A percentile compares a stretch with the other conserved stretches of the same genome.
phyloP scores from a whole-genome alignment of 1,139 yeast species.

The Yamadazyma siamensis region DNA sequence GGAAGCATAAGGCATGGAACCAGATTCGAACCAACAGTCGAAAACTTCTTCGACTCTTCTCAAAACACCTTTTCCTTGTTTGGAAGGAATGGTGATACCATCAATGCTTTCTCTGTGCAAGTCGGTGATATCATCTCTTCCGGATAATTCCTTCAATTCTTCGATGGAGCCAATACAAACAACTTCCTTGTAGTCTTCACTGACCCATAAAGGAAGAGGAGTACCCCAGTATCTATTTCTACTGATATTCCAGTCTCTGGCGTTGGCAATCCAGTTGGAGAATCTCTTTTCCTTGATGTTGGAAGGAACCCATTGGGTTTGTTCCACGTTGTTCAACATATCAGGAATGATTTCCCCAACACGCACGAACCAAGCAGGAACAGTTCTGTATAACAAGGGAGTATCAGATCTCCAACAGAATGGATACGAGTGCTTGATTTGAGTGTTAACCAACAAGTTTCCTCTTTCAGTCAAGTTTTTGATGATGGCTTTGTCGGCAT shows the following conservation, averaged over 20 bases:
- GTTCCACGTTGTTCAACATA: slow-evolving; percentile 81
- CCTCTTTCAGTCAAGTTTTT: slow-evolving; percentile 79
- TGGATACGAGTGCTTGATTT: slow-evolving; percentile 93
- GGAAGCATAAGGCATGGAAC: slow-evolving; percentile 98
- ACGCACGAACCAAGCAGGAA: slow-evolving; percentile 98
- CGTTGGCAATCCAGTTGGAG: slow-evolving; percentile 96
- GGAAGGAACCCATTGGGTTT: slow-evolving; percentile 93
- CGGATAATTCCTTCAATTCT: slow-evolving; percentile 81
- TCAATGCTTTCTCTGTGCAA: slow-evolving; percentile 93
- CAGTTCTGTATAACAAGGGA: slow-evolving; percentile 91
- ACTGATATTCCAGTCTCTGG: slow-evolving; percentile 98
- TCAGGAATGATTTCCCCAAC: slow-evolving; percentile 82
- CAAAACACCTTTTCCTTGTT: slow-evolving; percentile 80
- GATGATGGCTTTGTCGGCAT: slow-evolving; percentile 89
- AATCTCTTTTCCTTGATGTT: slow-evolving; percentile 91
- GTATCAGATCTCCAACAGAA: slow-evolving; percentile 99
- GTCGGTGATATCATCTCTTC: slow-evolving; percentile 76
- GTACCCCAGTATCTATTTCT: slow-evolving; percentile 99
- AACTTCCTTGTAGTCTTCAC: slow-evolving; percentile 88
- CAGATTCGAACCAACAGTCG: slow-evolving; percentile 99
- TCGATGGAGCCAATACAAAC: slow-evolving; percentile 90
- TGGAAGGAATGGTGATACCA: slow-evolving; percentile 89
- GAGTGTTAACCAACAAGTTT: slow-evolving; percentile 69
- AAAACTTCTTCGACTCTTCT: slow-evolving; percentile 95
- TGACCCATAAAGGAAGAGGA: slow-evolving; percentile 96